A percentile compares a stretch with the other conserved stretches of the same genome.
phyloP scores from a whole-genome alignment of 345 rosid species.

The Syzygium jambos region DNA sequence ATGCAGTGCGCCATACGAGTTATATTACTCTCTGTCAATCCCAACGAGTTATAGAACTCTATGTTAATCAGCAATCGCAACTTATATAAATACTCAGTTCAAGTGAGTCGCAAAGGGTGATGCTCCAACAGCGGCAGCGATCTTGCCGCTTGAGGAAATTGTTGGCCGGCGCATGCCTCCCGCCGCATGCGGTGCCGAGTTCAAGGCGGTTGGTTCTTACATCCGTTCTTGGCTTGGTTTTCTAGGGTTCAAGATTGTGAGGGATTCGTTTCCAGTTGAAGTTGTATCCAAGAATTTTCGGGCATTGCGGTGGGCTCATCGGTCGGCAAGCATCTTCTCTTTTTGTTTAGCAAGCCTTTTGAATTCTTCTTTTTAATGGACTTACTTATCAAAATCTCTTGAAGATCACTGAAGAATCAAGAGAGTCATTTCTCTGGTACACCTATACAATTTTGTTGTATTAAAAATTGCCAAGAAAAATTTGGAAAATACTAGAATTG shows the following conservation, averaged over 20 bases:
- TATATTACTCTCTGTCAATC: not conserved
- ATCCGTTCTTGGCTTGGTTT: not conserved
- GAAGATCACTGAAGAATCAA: not conserved
- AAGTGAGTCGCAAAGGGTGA: not conserved
- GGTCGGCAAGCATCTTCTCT: not conserved
- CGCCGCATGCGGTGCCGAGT: not conserved
- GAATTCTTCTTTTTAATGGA: not conserved
- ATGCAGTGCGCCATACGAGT: not conserved
- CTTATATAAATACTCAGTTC: not conserved
- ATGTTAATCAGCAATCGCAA: not conserved
- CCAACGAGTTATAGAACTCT: not conserved
- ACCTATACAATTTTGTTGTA: not conserved
- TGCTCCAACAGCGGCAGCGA: not conserved
- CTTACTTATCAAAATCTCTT: not conserved
- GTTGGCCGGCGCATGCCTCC: not conserved
- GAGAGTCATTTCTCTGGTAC: not conserved
- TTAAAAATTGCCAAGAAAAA: not conserved
- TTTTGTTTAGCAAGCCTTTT: not conserved
- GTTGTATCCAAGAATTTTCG: not conserved
- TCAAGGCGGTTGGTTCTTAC: not conserved
- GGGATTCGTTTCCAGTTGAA: not conserved
- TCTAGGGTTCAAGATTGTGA: not conserved
- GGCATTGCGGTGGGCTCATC: not conserved
- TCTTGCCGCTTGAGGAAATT: not conserved
- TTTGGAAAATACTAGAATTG: not conserved